These are phyloP conservation scores for Fremontodendron californicum DNA, from an alignment of 345 rosid genomes.

Conservation along the genomic window DNA sequence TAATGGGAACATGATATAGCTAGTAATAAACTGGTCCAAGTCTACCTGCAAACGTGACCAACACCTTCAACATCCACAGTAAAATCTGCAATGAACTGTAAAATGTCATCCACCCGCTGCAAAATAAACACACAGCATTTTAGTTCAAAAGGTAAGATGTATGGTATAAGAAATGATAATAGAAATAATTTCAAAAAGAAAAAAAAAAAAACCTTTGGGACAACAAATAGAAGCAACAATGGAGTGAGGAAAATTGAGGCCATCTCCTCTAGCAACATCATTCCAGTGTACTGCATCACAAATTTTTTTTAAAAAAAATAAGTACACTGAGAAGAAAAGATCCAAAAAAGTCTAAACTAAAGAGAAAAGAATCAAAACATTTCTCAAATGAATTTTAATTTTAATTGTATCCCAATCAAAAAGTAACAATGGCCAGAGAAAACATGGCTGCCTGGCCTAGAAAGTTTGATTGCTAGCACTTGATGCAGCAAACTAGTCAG, in stretches of 20 bases:
- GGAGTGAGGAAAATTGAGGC: constrained; percentile 97
- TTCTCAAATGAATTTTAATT: too few relatives aligned
- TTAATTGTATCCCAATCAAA: background rate
- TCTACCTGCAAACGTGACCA: constrained; percentile 93
- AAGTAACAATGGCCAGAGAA: background rate
- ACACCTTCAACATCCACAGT: constrained; percentile 92
- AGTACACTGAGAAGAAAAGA: background rate
- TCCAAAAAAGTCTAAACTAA: background rate
- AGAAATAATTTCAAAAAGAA: constrained; percentile 4
- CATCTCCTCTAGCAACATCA: constrained; percentile 97
- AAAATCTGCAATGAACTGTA: constrained; percentile 78
- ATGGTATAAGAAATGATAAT: background rate
- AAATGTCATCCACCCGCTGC: constrained; percentile 94
- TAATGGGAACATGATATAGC: background rate
- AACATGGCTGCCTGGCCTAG: background rate
- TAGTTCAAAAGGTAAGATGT: constrained; percentile 12
- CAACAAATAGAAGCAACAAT: constrained; percentile 74
- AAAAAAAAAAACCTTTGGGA: constrained; percentile 60
- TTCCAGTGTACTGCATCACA: constrained; percentile 81
- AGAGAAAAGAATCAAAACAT: background rate
- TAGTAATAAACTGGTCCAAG: background rate
- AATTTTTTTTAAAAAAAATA: background rate
- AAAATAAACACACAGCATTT: constrained; percentile 19
- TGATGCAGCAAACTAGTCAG: background rate
- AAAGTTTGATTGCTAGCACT: background rate